Percentiles rank a stretch among this genome's conserved stretches.
These are phyloP conservation scores for Alisma plantagoaquatica DNA, from an alignment of 106 monocot species.

Conservation along the genomic window DNA sequence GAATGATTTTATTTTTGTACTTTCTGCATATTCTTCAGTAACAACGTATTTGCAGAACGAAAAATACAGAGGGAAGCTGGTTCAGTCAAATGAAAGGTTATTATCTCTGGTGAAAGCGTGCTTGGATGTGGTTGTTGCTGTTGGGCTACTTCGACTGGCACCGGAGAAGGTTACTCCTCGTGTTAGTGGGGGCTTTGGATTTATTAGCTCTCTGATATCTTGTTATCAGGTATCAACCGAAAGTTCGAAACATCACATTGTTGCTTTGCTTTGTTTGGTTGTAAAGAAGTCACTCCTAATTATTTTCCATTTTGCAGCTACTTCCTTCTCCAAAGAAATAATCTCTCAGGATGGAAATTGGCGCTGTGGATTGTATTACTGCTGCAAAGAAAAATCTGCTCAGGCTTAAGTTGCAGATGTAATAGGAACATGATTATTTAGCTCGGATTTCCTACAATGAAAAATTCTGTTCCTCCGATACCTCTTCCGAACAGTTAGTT, in stretches of 20 bases:
- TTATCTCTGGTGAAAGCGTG: constrained; percentile 68
- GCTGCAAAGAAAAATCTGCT: no score
- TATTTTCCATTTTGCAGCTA: constrained; percentile 32
- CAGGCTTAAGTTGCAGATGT: no score
- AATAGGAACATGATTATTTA: no score
- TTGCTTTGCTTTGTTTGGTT: background rate
- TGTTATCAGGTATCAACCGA: constrained; percentile 73
- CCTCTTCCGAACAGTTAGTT: no score
- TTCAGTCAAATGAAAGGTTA: constrained; percentile 66
- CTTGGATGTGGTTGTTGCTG: constrained; percentile 75
- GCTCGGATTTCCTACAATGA: no score
- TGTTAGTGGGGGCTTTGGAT: constrained; percentile 74
- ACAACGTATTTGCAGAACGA: constrained; percentile 34
- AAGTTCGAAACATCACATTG: background rate
- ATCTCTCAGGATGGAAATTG: no score
- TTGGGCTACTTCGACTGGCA: constrained; percentile 78
- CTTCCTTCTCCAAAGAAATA: constrained; percentile 70
- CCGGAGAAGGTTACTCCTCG: constrained; percentile 87
- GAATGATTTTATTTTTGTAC: background rate
- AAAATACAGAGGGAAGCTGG: constrained; percentile 49
- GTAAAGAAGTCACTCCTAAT: background rate
- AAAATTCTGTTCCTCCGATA: no score
- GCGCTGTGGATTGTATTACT: no score
- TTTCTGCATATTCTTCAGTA: background rate
- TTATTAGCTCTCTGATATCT: constrained; percentile 71